phyloP scores from a whole-genome alignment of 495 filamentous ascomycete genomes.

The Platismatia glauca region DNA sequence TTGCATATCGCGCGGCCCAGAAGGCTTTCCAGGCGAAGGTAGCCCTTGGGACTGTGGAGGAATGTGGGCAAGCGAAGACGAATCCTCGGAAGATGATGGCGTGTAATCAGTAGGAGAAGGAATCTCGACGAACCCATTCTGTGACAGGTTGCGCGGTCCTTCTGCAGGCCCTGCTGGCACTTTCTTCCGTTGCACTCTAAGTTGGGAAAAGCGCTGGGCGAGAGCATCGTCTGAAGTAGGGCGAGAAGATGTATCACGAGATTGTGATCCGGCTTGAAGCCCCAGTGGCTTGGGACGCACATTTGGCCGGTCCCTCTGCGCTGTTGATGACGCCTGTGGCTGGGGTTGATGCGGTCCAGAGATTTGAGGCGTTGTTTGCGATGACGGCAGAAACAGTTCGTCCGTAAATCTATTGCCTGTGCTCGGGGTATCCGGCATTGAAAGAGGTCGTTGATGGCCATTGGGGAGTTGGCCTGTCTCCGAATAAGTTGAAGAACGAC shows the following conservation, averaged over 20 bases:
- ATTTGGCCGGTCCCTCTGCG: slow-evolving; percentile 36
- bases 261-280: slow-evolving; percentile 43
- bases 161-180: slow-evolving; percentile 4
- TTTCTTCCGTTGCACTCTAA: slow-evolving; percentile 33
- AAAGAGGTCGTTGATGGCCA: slow-evolving; percentile 20
- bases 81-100: slow-evolving; percentile 28
- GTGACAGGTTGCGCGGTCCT: not conserved
- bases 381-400: slow-evolving; percentile 14
- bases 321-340: not conserved
- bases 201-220: slow-evolving; percentile 48
- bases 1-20: slow-evolving; percentile 51
- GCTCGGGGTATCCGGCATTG: slow-evolving; percentile 24
- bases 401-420: slow-evolving; percentile 7
- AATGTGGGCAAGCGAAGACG: slow-evolving; percentile 27
- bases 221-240: slow-evolving; percentile 34
- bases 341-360: not conserved
- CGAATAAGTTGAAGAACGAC: slow-evolving; percentile 4
- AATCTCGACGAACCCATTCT: slow-evolving; percentile 13
- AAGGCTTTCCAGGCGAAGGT: slow-evolving; percentile 31
- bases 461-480: not conserved
- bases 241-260: slow-evolving; percentile 1
- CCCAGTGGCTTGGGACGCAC: slow-evolving; percentile 56
- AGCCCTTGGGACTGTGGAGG: slow-evolving; percentile 20
- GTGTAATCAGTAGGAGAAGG: slow-evolving; percentile 32
- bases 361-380: not conserved